These are phyloP conservation scores for Aspergillus sp. DNA, from an alignment of 2,329 filamentous ascomycete genomes.

Conservation along the genomic window DNA sequence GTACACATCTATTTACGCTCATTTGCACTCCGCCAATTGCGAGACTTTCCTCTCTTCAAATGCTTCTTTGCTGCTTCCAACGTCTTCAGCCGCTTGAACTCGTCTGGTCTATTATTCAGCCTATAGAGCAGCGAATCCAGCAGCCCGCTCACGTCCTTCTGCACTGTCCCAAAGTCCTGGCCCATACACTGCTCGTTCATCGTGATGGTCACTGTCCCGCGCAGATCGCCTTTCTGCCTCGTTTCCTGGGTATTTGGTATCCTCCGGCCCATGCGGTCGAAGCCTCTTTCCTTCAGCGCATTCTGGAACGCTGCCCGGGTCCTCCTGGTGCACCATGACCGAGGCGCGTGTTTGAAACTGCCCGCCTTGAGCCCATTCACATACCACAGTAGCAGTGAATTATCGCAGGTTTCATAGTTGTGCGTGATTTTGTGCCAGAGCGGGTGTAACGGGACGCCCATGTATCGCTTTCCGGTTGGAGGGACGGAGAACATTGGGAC, in stretches of 20 bases:
- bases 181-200: conserved; percentile 7
- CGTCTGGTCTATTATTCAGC: no score
- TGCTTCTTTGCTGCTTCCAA: no score
- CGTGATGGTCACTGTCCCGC: conserved; percentile 29
- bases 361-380: conserved; percentile 21
- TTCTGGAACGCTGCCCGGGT: conserved; percentile 36
- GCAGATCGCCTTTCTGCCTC: conserved; percentile 13
- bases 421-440: conserved; percentile 30
- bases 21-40: no score
- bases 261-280: conserved; percentile 25
- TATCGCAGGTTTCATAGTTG: conserved; percentile 28
- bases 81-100: no score
- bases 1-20: no score
- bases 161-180: conserved; percentile 8
- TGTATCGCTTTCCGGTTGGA: conserved; percentile 23
- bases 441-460: conserved; percentile 19
- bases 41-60: no score
- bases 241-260: conserved; percentile 4
- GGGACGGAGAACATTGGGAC: conserved; percentile 13
- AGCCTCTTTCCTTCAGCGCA: conserved; percentile 39
- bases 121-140: conserved; percentile 8
- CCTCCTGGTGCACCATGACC: conserved; percentile 37
- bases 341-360: conserved; percentile 36
- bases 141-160: conserved; percentile 9
- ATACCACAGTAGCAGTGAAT: conserved; percentile 41